phyloP scores from a whole-genome alignment of 805 yeast genomes.

The Kodamaea jinghongensis region DNA sequence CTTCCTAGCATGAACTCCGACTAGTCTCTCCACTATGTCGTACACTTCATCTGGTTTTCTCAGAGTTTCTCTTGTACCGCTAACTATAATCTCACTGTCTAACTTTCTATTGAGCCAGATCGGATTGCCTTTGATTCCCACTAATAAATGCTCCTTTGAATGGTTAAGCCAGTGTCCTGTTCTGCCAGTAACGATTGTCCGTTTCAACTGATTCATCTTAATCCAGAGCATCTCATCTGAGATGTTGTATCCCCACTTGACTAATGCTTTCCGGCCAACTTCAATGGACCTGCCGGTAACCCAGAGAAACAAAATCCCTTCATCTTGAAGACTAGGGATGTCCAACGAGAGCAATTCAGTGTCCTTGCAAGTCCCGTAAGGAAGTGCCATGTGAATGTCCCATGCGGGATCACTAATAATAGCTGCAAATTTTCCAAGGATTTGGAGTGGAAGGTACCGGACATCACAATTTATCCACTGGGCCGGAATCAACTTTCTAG shows the following conservation, averaged over 20 bases:
- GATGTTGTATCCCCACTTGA: constrained; percentile 78
- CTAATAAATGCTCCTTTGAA: constrained; percentile 84
- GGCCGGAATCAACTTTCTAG: constrained; percentile 46
- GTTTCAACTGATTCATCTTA: constrained; percentile 79
- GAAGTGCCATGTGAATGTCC: constrained; percentile 90
- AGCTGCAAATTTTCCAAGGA: constrained; percentile 76
- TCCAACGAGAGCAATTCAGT: constrained; percentile 67
- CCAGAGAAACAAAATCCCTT: constrained; percentile 85
- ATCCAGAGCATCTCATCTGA: constrained; percentile 87
- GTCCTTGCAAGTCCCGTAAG: constrained; percentile 76
- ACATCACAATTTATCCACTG: constrained; percentile 92
- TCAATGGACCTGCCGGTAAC: constrained; percentile 95
- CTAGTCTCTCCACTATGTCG: constrained; percentile 80
- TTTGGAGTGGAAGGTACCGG: constrained; percentile 62
- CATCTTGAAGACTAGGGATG: constrained; percentile 69
- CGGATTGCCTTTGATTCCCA: constrained; percentile 82
- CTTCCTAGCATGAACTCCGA: constrained; percentile 73
- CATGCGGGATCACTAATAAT: constrained; percentile 94
- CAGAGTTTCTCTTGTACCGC: constrained; percentile 83
- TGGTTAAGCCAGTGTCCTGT: constrained; percentile 98
- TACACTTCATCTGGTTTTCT: constrained; percentile 90
- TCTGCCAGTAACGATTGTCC: constrained; percentile 92
- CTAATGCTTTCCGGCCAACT: constrained; percentile 72
- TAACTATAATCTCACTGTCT: constrained; percentile 76
- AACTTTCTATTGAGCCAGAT: constrained; percentile 62